Conservation (phyloP, 768 basidiomycete genomes). For the Austroboletus eburneus region DNA sequence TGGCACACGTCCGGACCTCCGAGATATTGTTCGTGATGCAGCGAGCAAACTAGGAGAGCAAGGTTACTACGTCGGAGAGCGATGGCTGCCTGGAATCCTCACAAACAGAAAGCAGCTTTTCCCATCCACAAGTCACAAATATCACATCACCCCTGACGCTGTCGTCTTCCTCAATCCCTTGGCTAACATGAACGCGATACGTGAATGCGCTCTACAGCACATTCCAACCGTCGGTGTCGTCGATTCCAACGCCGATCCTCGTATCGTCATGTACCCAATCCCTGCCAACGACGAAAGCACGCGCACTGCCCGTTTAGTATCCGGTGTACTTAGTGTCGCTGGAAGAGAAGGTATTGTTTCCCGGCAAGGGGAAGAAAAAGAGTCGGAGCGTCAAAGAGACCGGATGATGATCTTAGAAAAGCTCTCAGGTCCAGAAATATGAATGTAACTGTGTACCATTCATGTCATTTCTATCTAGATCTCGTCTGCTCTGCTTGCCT, state of each 20-base stretch:
- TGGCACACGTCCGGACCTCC: conserved; percentile 79
- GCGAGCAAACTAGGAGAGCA: conserved; percentile 74
- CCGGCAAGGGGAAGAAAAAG: conserved; percentile 27
- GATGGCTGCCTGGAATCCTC: conserved; percentile 94
- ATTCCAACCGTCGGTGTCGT: conserved; percentile 93
- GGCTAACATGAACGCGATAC: conserved; percentile 78
- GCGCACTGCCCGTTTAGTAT: conserved; percentile 85
- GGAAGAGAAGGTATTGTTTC: conserved; percentile 69
- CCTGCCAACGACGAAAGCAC: conserved; percentile 97
- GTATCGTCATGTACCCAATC: conserved; percentile 96
- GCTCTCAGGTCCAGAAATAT: conserved; percentile 17
- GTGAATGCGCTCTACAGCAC: conserved; percentile 85
- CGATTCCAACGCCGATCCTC: conserved; percentile 94
- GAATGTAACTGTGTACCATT: conserved; percentile 6
- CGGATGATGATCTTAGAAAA: conserved; percentile 25
- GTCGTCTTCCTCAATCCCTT: conserved; percentile 90
- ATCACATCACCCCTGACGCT: conserved; percentile 75
- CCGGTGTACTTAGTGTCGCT: conserved; percentile 87
- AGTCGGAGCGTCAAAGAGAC: conserved; percentile 21
- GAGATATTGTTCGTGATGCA: conserved; percentile 70
- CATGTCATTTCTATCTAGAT: conserved; percentile 20
- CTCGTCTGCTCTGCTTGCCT: conserved; percentile 47
- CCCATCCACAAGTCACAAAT: conserved; percentile 49
- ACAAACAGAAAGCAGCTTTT: conserved; percentile 82
- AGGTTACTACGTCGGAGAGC: conserved; percentile 80